Base-by-base conservation (phyloP, 2,329 filamentous ascomycete genomes). In the Pseudocercospora macadamiae region DNA sequence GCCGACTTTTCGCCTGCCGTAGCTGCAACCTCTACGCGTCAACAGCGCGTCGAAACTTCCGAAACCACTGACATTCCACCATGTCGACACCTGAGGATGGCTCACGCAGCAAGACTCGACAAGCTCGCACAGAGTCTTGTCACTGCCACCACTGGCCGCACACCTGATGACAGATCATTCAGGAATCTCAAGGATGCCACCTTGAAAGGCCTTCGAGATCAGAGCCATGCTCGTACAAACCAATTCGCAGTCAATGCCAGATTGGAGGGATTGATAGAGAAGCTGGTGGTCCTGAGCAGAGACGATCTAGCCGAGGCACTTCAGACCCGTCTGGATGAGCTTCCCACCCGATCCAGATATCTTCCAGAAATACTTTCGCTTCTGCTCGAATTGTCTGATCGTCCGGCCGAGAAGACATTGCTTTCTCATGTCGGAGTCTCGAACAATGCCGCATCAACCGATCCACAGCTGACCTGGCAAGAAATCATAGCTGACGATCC, bases 291-390 rank as follows among this genome's bases (percentile, higher is more conserved):
- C 54, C 82, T 91, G 48, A 88, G 89, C 69, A 86, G 90, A 62
- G 93, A 97, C 67, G 86, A 85, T 36, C 78, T 97, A 23, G 91
- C 91, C 10, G 87, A 93, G 71, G 87, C 86, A 4, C 76, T 92
- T 32, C 77, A 79, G 36, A 70, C 72, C 42, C 82, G 89, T 32
- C 73, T 91, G 12, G 76, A 82, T 36, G 83, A 86, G 60, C 75
- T 96, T 18, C 77, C 82, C 9, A 70, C 75, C 28, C 72, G 75
- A 12, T 81, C 81, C 42, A 86, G 86, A 74, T 93, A 86, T 83
- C 85, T 86, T 4, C 92, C 93, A 0, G 95, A 97, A 66, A 81
- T 90, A 12, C 77, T 97, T 12, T 87, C 89, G 51, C 75, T 97
- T 0, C 76, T 97, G 9, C 79, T 97, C 6, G 85, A 91, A 61